Percentiles rank a stretch among this genome's conserved stretches.
Evolutionary conservation across 2,329 filamentous ascomycete species (phyloP).

Genomic region (Pseudocercospora ulei): DNA sequence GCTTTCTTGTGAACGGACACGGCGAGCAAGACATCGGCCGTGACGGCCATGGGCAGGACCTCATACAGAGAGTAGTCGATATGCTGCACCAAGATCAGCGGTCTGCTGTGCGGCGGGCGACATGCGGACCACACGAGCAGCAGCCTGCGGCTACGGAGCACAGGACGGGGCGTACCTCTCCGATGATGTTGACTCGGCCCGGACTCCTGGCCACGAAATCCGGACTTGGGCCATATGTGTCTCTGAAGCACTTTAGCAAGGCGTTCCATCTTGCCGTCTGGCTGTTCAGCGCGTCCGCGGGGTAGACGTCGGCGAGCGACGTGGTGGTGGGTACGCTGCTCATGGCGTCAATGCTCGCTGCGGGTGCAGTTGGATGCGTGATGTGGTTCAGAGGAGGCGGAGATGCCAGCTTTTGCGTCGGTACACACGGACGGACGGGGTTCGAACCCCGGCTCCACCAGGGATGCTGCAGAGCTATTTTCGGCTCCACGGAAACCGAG

Average conservation of each 20-base stretch:
- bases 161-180: constrained; percentile 48
- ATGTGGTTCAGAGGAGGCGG: too few species aligned
- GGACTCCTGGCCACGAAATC: constrained; percentile 83
- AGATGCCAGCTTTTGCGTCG: too few species aligned
- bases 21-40: constrained; percentile 80
- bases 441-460: constrained; percentile 8
- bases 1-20: constrained; percentile 51
- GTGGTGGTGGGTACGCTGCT: constrained; percentile 63
- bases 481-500: constrained; percentile 4
- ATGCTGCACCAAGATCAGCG: constrained; percentile 45
- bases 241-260: constrained; percentile 61
- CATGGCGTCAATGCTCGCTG: constrained; percentile 1
- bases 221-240: constrained; percentile 58
- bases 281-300: constrained; percentile 55
- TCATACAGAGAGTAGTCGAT: constrained; percentile 98
- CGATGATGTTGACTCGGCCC: constrained; percentile 94
- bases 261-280: constrained; percentile 67
- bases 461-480: background rate
- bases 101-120: background rate
- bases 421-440: too few species aligned
- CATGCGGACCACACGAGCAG: too few species aligned
- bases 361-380: too few species aligned
- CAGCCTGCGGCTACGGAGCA: background rate
- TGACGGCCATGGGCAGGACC: constrained; percentile 90
- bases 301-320: constrained; percentile 74